Evolutionary conservation across 2,329 filamentous ascomycete species (phyloP).

Genomic region (Stagonosporopsis tanaceti): DNA sequence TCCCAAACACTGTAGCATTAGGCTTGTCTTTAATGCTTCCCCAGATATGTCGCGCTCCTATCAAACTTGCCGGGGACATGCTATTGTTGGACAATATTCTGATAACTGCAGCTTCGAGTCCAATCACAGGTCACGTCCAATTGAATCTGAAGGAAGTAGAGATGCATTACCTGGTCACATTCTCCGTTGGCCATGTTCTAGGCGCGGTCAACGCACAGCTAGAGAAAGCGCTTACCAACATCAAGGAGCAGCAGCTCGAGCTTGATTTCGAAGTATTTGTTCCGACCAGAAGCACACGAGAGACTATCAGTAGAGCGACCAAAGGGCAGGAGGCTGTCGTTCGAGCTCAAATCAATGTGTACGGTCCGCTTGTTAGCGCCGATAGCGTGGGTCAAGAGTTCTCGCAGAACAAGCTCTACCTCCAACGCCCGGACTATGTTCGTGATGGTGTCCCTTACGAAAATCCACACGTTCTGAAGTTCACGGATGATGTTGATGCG

Average conservation of each 20-base stretch:
- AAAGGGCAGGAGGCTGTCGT: conserved; percentile 38
- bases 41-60: conserved; percentile 27
- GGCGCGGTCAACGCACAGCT: conserved; percentile 34
- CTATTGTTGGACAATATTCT: conserved; percentile 27
- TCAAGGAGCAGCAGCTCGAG: conserved; percentile 22
- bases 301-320: conserved; percentile 30
- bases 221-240: conserved; percentile 26
- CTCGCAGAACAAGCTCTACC: conserved; percentile 32
- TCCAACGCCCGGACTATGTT: conserved; percentile 34
- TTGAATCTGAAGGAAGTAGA: conserved; percentile 23
- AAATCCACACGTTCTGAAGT: conserved; percentile 38
- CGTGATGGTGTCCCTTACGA: conserved; percentile 28
- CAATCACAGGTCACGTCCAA: conserved; percentile 27
- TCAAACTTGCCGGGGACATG: conserved; percentile 38
- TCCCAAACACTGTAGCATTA: not conserved
- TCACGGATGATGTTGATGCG: conserved; percentile 11
- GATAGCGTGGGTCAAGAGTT: conserved; percentile 29
- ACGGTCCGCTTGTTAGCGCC: conserved; percentile 22
- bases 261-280: conserved; percentile 37
- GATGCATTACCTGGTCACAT: conserved; percentile 23
- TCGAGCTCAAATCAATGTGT: conserved; percentile 38
- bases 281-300: conserved; percentile 26
- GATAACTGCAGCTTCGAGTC: conserved; percentile 6
- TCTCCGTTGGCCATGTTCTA: conserved; percentile 22
- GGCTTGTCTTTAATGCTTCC: not conserved